Evolutionary conservation across 257 asterid genomes (phyloP).

Genomic region (Salvia hispanica): DNA sequence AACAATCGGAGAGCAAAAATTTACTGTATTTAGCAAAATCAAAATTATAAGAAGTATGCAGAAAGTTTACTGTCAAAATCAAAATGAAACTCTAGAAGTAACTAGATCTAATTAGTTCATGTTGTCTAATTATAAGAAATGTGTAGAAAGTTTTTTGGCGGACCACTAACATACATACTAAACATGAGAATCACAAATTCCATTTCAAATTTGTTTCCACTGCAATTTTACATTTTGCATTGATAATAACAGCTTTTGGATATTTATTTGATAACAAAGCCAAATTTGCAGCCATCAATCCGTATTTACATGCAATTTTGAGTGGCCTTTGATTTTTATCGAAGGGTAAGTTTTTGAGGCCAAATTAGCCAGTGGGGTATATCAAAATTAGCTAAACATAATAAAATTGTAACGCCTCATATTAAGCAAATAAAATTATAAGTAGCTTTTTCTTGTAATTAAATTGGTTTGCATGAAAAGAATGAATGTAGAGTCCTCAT

Average conservation of each 20-base stretch:
- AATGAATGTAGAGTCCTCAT: slow-evolving; percentile 6
- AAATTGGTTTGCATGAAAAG: slow-evolving; percentile 4
- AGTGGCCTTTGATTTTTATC: not conserved
- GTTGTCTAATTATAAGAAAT: slow-evolving; percentile 15
- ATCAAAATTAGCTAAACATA: not conserved
- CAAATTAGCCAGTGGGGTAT: no score
- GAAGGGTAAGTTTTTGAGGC: no score
- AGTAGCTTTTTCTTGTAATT: no score
- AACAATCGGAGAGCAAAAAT: no score
- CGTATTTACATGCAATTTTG: not conserved
- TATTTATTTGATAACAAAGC: not conserved
- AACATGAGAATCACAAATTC: slow-evolving; percentile 10
- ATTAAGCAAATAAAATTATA: not conserved
- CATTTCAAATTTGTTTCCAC: not conserved
- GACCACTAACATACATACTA: not conserved
- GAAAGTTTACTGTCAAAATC: not conserved
- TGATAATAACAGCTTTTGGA: slow-evolving; percentile 10
- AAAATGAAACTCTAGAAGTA: not conserved
- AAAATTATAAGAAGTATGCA: no score
- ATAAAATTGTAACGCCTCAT: not conserved
- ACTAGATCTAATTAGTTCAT: not conserved
- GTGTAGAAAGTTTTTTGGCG: slow-evolving; percentile 10
- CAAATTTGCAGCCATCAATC: not conserved
- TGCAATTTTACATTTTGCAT: not conserved
- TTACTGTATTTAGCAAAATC: no score